Base-by-base conservation (phyloP, 495 filamentous ascomycete genomes). In the Penicillium pancosmium region DNA sequence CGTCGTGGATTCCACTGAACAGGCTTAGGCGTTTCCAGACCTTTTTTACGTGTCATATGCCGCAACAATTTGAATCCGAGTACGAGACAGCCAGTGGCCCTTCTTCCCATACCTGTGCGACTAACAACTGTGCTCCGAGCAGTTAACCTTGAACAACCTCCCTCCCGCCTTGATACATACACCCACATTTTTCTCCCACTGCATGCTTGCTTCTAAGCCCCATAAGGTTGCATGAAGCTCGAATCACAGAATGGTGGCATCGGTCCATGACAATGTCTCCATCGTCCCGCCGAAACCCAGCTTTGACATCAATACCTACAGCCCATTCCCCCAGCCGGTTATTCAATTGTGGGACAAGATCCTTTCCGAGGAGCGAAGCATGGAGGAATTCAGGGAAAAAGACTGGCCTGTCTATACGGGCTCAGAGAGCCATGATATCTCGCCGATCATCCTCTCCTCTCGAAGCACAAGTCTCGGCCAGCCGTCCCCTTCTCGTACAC, bases 271-370 rank as follows among this genome's bases (percentile, higher is more conserved):
- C 46, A 56, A 55, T 1, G 19, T 73, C 27, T 50, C 67, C 12
- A 55, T 72, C 18, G 56, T 74, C 16, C 44, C 64, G 4, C 56
- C 63, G n/a, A 57, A 61, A 44, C 69, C 68, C 0, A 38, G 60
- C 10, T 33, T 64, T 52, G 58, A 72, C 15, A 36, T 57, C 16
- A 36, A 59, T 16, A 55, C 57, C 6, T 69, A 68, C 54, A 52
- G 67, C 25, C 52, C 55, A 1, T 67, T 70, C 36, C 23, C 23
- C 2, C 23, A 23, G 23, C 23, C 23, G 23, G 23, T 23, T 2
- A 23, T 23, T 23, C 23, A 23, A 23, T 23, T 23, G 23, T 23
- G 23, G 23, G 62, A 76, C 7, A 12, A 54, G 18, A 76, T 74
- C 16, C 54, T 76, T 11, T 60, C 62, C 3, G 67, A 72, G 21